A percentile compares a stretch with the other conserved stretches of the same genome.
phyloP scores from a whole-genome alignment of 2,329 filamentous ascomycete genomes.

The Diplodia corticola region DNA sequence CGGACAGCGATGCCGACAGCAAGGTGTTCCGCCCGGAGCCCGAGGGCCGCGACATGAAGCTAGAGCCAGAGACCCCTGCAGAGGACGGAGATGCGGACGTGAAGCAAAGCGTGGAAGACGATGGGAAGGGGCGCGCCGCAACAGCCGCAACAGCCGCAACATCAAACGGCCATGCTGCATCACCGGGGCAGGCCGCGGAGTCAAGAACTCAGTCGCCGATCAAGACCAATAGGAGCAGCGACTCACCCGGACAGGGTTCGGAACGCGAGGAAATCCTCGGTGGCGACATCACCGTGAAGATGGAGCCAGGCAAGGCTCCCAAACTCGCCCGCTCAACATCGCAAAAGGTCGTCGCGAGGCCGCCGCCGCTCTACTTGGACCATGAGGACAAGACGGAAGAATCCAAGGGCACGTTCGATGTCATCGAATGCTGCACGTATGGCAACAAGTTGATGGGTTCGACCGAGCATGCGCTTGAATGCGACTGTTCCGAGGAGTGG shows the following conservation, averaged over 20 bases:
- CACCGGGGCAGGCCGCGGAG: conserved; percentile 24
- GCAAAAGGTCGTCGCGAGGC: conserved; percentile 65
- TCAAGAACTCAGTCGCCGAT: conserved; percentile 21
- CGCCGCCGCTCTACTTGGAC: conserved; percentile 69
- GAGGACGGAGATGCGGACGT: conserved; percentile 32
- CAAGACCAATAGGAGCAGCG: conserved; percentile 33
- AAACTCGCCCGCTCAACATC: conserved; percentile 74
- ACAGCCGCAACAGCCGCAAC: conserved; percentile 25
- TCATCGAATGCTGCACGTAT: conserved; percentile 85
- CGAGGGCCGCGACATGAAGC: conserved; percentile 48
- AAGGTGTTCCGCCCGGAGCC: conserved; percentile 44
- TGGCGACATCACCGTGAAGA: conserved; percentile 62
- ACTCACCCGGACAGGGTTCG: conserved; percentile 41
- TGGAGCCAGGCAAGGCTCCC: conserved; percentile 65
- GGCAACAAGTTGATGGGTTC: conserved; percentile 87
- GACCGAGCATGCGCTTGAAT: conserved; percentile 91
- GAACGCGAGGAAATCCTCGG: conserved; percentile 57
- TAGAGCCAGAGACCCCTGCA: conserved; percentile 42
- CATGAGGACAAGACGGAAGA: conserved; percentile 77
- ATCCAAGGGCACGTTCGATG: conserved; percentile 72
- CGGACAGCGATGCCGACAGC: conserved; percentile 37
- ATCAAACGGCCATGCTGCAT: conserved; percentile 28
- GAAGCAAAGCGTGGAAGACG: conserved; percentile 28
- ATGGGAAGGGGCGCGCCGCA: conserved; percentile 27
- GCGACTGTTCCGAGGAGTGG: conserved; percentile 93